Conservation (phyloP, 805 yeast genomes). For the Zygoascus bituminiphila region DNA sequence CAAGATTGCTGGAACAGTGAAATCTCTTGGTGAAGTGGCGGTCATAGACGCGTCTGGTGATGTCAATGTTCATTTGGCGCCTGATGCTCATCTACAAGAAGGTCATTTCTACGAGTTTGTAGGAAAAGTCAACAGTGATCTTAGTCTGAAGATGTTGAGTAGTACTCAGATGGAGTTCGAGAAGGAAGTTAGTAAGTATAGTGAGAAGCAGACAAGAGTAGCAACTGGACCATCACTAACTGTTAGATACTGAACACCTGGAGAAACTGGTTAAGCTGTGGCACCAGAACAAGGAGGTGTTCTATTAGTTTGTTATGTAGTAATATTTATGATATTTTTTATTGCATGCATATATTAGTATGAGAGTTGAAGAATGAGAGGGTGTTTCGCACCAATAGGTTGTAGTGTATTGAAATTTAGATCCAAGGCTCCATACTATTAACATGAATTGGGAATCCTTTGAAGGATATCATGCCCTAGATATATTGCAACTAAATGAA, state of each 20-base stretch:
- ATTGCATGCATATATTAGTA: too few species aligned
- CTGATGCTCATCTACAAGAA: conserved; percentile 13
- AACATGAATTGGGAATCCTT: too few species aligned
- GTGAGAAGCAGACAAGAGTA: not conserved
- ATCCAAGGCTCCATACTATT: too few species aligned
- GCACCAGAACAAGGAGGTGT: conserved; percentile 14
- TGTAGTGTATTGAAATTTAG: too few species aligned
- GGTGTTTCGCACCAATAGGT: too few species aligned
- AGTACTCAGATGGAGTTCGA: conserved; percentile 16
- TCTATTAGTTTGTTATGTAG: conserved; percentile 6
- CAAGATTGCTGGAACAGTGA: conserved; percentile 28
- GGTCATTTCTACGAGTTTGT: conserved; percentile 30
- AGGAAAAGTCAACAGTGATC: conserved; percentile 28
- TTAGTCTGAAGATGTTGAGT: conserved; percentile 19
- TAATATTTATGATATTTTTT: not conserved
- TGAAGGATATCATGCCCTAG: too few species aligned
- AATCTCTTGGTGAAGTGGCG: conserved; percentile 21
- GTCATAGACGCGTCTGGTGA: conserved; percentile 28
- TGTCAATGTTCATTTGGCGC: conserved; percentile 21
- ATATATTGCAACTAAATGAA: too few species aligned
- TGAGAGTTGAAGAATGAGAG: too few species aligned
- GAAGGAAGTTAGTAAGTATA: conserved; percentile 17
- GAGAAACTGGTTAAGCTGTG: not conserved
- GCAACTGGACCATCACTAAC: not conserved
- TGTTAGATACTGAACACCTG: not conserved